Evolutionary conservation across 1,284 basidiomycete genomes (phyloP).

Genomic region (Omphalotus olearius): DNA sequence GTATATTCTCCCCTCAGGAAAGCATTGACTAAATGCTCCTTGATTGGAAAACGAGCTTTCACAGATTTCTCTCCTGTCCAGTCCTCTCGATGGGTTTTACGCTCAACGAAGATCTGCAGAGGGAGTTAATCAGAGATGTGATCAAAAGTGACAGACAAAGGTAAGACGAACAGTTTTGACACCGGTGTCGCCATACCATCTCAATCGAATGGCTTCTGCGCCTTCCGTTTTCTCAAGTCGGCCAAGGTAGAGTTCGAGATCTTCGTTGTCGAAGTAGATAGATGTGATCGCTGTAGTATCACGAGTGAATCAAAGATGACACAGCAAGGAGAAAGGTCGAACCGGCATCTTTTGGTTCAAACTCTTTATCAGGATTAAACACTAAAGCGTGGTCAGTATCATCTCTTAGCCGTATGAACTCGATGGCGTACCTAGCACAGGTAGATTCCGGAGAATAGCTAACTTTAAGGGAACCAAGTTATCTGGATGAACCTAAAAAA

Average conservation of each 20-base stretch:
- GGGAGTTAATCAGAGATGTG: slow-evolving; percentile 1
- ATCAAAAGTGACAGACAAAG: background rate
- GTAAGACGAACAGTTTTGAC: slow-evolving; percentile 61
- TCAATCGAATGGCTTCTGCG: slow-evolving; percentile 91
- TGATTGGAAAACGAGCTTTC: slow-evolving; percentile 96
- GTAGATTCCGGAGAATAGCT: slow-evolving; percentile 89
- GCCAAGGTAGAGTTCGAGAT: slow-evolving; percentile 96
- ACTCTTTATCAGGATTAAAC: slow-evolving; percentile 95
- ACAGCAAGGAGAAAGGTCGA: slow-evolving; percentile 14
- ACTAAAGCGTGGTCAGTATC: slow-evolving; percentile 43
- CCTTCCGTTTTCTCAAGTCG: slow-evolving; percentile 98
- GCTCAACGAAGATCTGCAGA: slow-evolving; percentile 90
- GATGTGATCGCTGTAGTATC: slow-evolving; percentile 68
- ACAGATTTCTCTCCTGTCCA: slow-evolving; percentile 99
- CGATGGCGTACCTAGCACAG: slow-evolving; percentile 75
- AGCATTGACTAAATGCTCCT: slow-evolving; percentile 92
- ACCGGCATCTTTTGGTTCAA: slow-evolving; percentile 86
- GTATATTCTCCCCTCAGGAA: slow-evolving; percentile 89
- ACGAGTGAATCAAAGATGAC: background rate
- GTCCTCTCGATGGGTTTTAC: slow-evolving; percentile 98
- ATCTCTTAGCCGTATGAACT: slow-evolving; percentile 2
- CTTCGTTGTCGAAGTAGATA: slow-evolving; percentile 93
- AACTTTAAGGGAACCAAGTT: slow-evolving; percentile 96
- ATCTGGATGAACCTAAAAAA: slow-evolving; percentile 80
- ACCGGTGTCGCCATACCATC: slow-evolving; percentile 96